Base-by-base conservation (phyloP, 1,139 yeast genomes). In the Pichia sp. region DNA sequence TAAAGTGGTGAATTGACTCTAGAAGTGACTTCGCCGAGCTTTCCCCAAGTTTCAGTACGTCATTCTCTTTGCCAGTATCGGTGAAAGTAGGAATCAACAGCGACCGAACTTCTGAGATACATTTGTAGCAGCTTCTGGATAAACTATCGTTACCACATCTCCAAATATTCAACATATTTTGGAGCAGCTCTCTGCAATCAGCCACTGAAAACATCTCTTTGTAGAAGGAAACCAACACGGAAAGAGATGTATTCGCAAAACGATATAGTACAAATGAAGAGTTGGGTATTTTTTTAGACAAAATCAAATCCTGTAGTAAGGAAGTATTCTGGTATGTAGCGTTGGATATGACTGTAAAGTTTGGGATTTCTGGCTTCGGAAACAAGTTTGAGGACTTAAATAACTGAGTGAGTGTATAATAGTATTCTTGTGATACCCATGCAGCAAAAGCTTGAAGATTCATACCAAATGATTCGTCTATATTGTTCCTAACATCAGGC, bases 331-430 rank as follows among this genome's bases (percentile, higher is more conserved):
- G 59, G 31, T 31, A 52, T 16, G 57, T 51, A n/a, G 59, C 55
- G 47, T 56, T 54, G 23, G 57, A 53, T 31, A 56, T 56, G 5
- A 56, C 57, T 34, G 53, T 49, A 40, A 56, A 56, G 45, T 56
- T 56, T 8, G 48, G 57, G 8, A 36, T 38, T 40, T 54, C 54
- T 4, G 59, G 59, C 10, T 67, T 66, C 1, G 82, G 80, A 11
- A 73, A 69, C 47, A 78, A 64, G 45, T 73, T 73, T 4, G 81
- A 78, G 2, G 83, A 82, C 49, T 78, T 69, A 59, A 77, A 79
- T 11, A 78, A 60, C 53, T 74, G 59, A 55, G 74, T 71, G 41
- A 76, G 68, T 50, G 77, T 61, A 49, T 77, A 78, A 49, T 78
- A 73, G 56, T 78, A 77, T 52, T 78, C 68, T 61, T 77, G 74